A percentile compares a stretch with the other conserved stretches of the same genome.
Conservation (phyloP, 495 filamentous ascomycete species). For the Xylaria venustula region DNA sequence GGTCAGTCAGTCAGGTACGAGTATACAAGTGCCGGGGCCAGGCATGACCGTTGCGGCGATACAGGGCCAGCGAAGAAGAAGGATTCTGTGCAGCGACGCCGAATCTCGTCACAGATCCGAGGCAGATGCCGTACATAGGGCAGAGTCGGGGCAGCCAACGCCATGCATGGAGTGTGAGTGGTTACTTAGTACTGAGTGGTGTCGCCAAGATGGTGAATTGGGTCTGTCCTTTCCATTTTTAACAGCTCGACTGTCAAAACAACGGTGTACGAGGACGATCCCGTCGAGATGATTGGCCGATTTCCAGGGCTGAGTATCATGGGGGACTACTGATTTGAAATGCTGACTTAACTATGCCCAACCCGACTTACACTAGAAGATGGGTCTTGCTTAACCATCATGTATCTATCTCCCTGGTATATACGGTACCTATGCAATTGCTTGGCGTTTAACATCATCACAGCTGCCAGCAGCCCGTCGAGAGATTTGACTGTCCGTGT, state of each 20-base stretch:
- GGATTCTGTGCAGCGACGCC: not conserved
- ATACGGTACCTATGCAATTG: no score
- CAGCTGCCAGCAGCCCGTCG: no score
- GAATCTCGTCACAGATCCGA: no score
- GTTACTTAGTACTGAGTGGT: no score
- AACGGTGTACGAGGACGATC: not conserved
- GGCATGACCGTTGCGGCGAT: not conserved
- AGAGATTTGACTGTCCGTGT: no score
- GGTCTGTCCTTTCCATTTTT: not conserved
- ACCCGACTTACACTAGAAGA: conserved; percentile 1
- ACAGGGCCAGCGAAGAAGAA: conserved; percentile 7
- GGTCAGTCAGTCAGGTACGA: not conserved
- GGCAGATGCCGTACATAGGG: no score
- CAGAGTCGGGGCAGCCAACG: not conserved
- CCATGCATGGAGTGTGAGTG: not conserved
- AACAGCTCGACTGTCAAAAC: not conserved
- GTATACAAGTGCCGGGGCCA: not conserved
- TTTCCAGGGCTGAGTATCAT: conserved; percentile 1
- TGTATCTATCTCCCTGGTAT: not conserved
- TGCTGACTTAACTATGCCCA: conserved; percentile 6
- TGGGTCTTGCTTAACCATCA: not conserved
- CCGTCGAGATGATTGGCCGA: not conserved
- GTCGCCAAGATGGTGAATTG: not conserved
- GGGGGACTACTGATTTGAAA: conserved; percentile 9
- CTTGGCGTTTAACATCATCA: no score